Base-by-base conservation (phyloP, 2,329 filamentous ascomycete genomes). In the Venturia carpophila region DNA sequence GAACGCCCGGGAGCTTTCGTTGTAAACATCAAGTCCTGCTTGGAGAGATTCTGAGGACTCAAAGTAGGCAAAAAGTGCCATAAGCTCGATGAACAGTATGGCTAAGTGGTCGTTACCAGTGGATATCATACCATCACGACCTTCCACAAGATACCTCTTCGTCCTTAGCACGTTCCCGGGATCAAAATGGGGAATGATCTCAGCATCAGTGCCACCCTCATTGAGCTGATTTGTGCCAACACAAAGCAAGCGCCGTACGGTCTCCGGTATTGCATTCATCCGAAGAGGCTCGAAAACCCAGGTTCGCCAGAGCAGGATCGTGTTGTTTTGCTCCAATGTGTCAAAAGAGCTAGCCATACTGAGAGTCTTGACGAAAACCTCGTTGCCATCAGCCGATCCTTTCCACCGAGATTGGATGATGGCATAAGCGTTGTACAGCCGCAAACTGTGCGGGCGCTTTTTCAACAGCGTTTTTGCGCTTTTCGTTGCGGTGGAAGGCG, bases 371-470 rank as follows among this genome's bases (percentile, higher is more conserved):
- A 80, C 73, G 70, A 93, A 83, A 0, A 94, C 86, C 63, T 84
- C 85, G 27, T 80, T 77, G 5, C 88, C 87, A 60, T 84, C 78
- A 0, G 83, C 79, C 1, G 72, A 69, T 30, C 88, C 87, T 0
- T 81, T 84, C 39, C 81, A 82, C 1, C 79, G 78, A 68, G 77
- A 80, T 74, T 96, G 90, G 3, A 91, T 84, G 17, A 91, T 76
- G 0, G 88, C 90, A 71, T 93, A 96, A 0, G 87, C 85, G 69
- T 91, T 89, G 75, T 95, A 97, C 0, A 97, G 78, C 17, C 80
- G 78, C 3, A 90, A 73, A 69, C 85, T 88, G 0, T 84, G 79
- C 0, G 86, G 79, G 65, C 84, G 83, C 60, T 80, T 81, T 71
- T 89, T 93, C n/a, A 97, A 75, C 0, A 96, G 77, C 7, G 76